Conservation (phyloP, 768 basidiomycete genomes). For the Phallus indusiatus region DNA sequence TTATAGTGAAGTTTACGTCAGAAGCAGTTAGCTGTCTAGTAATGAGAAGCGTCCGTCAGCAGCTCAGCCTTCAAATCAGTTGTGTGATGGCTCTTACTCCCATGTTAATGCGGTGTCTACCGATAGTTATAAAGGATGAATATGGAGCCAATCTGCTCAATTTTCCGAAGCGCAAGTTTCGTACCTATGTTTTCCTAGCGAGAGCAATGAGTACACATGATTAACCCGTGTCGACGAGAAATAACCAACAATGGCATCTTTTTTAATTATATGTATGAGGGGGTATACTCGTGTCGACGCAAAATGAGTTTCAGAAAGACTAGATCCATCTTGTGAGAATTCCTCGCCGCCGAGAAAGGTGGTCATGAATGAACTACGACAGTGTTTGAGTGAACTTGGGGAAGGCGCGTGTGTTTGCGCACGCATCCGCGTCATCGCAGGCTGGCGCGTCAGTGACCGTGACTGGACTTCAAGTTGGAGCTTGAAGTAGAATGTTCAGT, state of each 20-base stretch:
- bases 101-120: slow-evolving; percentile 66
- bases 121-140: neutral
- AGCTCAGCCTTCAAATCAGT: too few species aligned
- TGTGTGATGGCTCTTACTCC: slow-evolving; percentile 46
- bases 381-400: neutral
- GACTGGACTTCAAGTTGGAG: too few species aligned
- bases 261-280: slow-evolving; percentile 61
- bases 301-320: slow-evolving; percentile 2
- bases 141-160: neutral
- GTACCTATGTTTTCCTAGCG: slow-evolving; percentile 18
- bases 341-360: neutral
- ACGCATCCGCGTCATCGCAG: too few species aligned
- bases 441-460: too few species aligned
- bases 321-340: neutral
- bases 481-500: too few species aligned
- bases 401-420: neutral
- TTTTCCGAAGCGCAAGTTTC: slow-evolving; percentile 12
- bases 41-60: neutral
- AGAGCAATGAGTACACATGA: neutral
- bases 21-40: slow-evolving; percentile 71
- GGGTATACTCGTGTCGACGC: slow-evolving; percentile 50
- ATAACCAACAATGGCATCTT: slow-evolving; percentile 55
- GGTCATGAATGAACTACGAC: neutral
- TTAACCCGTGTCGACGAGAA: slow-evolving; percentile 26
- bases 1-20: slow-evolving; percentile 72